Conservation (phyloP, 106 monocot species). For the Dendrobium chrysotoxum region DNA sequence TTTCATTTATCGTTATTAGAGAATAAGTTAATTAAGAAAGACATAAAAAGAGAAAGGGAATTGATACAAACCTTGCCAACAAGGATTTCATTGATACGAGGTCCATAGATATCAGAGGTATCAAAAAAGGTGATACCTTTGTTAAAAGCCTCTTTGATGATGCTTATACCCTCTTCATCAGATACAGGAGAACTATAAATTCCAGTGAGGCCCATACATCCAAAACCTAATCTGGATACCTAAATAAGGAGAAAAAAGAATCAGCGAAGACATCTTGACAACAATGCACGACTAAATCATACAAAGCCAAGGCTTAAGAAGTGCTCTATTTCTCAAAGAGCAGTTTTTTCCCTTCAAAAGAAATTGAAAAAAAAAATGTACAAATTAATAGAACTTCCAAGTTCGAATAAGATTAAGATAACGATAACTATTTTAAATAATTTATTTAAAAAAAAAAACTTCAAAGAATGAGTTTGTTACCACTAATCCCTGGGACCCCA, state of each 20-base stretch:
- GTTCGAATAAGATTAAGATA: too few relatives aligned
- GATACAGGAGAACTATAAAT: constrained; percentile 48
- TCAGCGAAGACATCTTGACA: too few relatives aligned
- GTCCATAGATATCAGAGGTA: constrained; percentile 69
- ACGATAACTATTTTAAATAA: not conserved
- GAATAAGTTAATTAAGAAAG: not conserved
- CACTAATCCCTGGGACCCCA: constrained; percentile 1
- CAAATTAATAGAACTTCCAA: too few relatives aligned
- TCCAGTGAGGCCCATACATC: constrained; percentile 81
- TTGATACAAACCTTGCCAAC: constrained; percentile 52
- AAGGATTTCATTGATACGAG: constrained; percentile 56
- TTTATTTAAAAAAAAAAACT: not conserved
- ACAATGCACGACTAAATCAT: too few relatives aligned
- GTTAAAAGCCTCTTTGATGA: constrained; percentile 69
- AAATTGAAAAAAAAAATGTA: too few relatives aligned
- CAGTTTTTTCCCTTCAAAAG: too few relatives aligned
- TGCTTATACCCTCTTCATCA: constrained; percentile 48
- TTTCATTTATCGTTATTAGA: not conserved
- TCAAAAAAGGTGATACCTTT: constrained; percentile 85
- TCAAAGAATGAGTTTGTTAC: not conserved
- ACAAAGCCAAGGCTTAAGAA: too few relatives aligned
- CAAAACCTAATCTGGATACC: constrained; percentile 85
- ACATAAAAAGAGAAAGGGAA: not conserved
- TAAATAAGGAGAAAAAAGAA: constrained; percentile 11
- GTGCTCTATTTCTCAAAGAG: not conserved